Evolutionary conservation across 331 rosid species (phyloP).

Genomic region (Dryas integrifolia): DNA sequence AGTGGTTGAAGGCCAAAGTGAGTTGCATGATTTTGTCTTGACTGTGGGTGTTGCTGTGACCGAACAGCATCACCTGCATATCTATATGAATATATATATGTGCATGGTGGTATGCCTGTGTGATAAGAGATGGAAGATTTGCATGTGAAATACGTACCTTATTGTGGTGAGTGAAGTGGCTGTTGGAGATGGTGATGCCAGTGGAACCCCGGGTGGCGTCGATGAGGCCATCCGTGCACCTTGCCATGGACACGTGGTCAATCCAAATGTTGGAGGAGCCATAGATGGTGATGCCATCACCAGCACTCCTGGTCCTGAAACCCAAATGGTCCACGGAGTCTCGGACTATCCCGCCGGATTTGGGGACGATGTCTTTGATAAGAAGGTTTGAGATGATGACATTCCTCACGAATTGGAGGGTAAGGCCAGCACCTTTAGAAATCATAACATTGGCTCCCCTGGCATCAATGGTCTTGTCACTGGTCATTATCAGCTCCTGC

Average conservation of each 20-base stretch:
- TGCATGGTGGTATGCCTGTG: too few relatives aligned
- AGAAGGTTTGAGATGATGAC: conserved; percentile 60
- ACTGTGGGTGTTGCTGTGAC: conserved; percentile 43
- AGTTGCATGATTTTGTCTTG: conserved; percentile 63
- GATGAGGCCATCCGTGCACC: conserved; percentile 53
- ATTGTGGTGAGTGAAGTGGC: conserved; percentile 68
- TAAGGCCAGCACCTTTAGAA: conserved; percentile 57
- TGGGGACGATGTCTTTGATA: conserved; percentile 36
- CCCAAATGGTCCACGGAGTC: conserved; percentile 52
- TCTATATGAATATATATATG: too few relatives aligned
- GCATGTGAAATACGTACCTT: conserved; percentile 48
- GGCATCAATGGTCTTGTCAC: conserved; percentile 71
- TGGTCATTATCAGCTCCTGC: conserved; percentile 58
- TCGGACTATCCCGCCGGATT: conserved; percentile 49
- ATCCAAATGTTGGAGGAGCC: conserved; percentile 70
- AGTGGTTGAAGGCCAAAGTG: conserved; percentile 81
- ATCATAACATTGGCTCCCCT: conserved; percentile 64
- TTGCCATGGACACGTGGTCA: conserved; percentile 73
- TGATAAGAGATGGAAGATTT: too few relatives aligned
- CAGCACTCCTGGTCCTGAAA: conserved; percentile 52
- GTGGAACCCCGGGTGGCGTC: conserved; percentile 79
- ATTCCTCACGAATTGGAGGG: conserved; percentile 53
- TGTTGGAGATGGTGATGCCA: conserved; percentile 73
- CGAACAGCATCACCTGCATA: conserved; percentile 67
- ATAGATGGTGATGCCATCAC: conserved; percentile 73